Evolutionary conservation across 768 basidiomycete species (phyloP), one percentile per base, ranked within the genome.

Genomic region (Tylopilus balloui): DNA sequence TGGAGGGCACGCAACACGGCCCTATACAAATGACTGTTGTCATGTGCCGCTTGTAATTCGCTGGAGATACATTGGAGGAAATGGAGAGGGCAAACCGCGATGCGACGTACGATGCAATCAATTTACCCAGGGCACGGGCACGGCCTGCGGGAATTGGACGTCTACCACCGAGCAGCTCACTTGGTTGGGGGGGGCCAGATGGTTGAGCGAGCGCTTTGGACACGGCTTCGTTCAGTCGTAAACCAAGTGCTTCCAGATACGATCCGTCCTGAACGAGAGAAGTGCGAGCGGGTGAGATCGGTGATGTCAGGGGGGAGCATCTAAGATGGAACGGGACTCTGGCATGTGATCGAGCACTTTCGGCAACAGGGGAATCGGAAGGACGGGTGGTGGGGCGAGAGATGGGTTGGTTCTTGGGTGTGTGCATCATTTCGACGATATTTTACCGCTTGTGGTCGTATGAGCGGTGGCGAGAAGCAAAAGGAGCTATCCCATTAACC

Each of bases 191-290:
- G 19, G 82, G 73, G 23, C 82, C 80, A 2, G 73, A 59, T 13
- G 87, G 84, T 55, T 84, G 84, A 19, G 78, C 73, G 42, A 91
- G 72, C 3, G 87, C 83, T 68, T 79, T 87, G 47, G 86, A 85
- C 13, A 88, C 86, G 0, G 85, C 87, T 66, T 92, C 89, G 60
- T 84, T 88, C 38, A 92, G 72, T 62, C 85, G 88, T 47, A 89
- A 72, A 56, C 83, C 76, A 38, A 91, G 78, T 50, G 81, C 78
- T 62, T 89, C 84, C 45, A 90, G 73, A 67, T 89, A 91, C 12
- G 86, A 86, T 48, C 84, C 86, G 65, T 90, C 88, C 56, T 88
- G 88, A 25, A 84, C 69, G 27, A 83, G 76, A 8, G 78, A 72
- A 4, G 73, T 62, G 3, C 73, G 60, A 40, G 58, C 59, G 1